Base-by-base conservation (phyloP, 352 stramenopile genomes). In the Phytophthora boehmeriae region DNA sequence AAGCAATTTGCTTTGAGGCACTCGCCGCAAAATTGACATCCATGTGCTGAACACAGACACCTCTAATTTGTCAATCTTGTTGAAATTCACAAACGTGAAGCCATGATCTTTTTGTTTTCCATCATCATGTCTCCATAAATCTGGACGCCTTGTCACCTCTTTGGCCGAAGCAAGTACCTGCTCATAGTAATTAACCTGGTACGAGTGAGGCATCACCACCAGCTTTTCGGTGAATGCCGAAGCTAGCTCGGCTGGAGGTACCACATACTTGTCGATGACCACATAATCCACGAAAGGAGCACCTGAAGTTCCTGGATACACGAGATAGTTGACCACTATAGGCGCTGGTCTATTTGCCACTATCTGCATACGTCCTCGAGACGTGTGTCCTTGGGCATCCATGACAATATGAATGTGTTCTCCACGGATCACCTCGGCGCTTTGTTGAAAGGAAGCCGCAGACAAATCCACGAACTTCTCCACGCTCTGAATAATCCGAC, bases 61-160 rank as follows among this genome's bases (percentile, higher is more conserved):
- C 59, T 95, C 82, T 17, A 96, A 54, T 67, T 96, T 96, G 64
- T 95, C 86, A 43, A 94, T 81, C 53, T 86, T 95, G 77, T 97
- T 97, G 59, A 93, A 96, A 73, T 96, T 96, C 44, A 82, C 84
- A 76, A 83, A 93, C 22, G 76, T 58, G 42, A 89, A 87, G 19
- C 48, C 50, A 17, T 60, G 47, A 9, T 69, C 34, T 14, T 48
- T 34, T 8, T 67, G 20, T 28, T 62, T 19, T 11, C 47, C n/a
- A 23, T 27, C 19, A 3, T 25, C 41, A 53, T 8, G 4, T 22
- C 51, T 8, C 70, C 69, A 82, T n/a, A 79, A 56, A 60, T 59
- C 50, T 8, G 52, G 32, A 50, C 64, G 58, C 5, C 17, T 27
- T 44, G 14, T 19, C 28, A 48, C 45, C 16, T 30, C 60, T 20